Conservation (phyloP, 192 early-diverging fungal genomes). For the Coemansia sp. region DNA sequence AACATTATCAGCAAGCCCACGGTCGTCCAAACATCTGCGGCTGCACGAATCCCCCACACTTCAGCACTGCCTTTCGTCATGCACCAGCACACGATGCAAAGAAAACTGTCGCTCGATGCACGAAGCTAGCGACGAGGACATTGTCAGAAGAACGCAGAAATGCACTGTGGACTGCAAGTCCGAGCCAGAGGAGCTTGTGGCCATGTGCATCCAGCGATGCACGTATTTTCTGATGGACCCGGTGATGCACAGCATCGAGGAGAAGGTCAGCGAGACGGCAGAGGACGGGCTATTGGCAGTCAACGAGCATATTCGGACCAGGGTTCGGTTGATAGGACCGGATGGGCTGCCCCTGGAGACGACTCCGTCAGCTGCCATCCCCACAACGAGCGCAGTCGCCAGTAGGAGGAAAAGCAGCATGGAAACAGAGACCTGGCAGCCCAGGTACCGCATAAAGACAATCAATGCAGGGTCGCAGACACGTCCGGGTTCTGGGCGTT, state of each 20-base stretch:
- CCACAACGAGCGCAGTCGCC: neutral
- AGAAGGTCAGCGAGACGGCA: constrained; percentile 5
- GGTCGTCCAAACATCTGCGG: neutral
- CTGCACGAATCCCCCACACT: neutral
- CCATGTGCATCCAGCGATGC: constrained; percentile 50
- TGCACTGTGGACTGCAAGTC: constrained; percentile 39
- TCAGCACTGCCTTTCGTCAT: neutral
- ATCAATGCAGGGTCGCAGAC: neutral
- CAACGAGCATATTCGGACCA: constrained; percentile 28
- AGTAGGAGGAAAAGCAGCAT: neutral
- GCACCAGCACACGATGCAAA: constrained; percentile 9
- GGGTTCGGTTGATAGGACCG: constrained; percentile 46
- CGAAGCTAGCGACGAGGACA: constrained; percentile 17
- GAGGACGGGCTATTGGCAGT: constrained; percentile 20
- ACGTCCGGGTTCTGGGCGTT: neutral
- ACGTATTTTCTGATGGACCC: constrained; percentile 44
- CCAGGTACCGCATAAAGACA: constrained; percentile 23
- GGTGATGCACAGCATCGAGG: constrained; percentile 11
- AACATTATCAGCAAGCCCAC: neutral
- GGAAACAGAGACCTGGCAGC: constrained; percentile 7
- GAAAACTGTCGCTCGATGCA: constrained; percentile 7
- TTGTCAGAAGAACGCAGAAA: constrained; percentile 40
- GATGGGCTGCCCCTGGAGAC: constrained; percentile 37
- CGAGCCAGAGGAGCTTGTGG: constrained; percentile 33
- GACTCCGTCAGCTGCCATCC: constrained; percentile 2